A percentile compares a stretch with the other conserved stretches of the same genome.
Evolutionary conservation across 1,284 basidiomycete genomes (phyloP).

Genomic region (Pseudozyma sp.): DNA sequence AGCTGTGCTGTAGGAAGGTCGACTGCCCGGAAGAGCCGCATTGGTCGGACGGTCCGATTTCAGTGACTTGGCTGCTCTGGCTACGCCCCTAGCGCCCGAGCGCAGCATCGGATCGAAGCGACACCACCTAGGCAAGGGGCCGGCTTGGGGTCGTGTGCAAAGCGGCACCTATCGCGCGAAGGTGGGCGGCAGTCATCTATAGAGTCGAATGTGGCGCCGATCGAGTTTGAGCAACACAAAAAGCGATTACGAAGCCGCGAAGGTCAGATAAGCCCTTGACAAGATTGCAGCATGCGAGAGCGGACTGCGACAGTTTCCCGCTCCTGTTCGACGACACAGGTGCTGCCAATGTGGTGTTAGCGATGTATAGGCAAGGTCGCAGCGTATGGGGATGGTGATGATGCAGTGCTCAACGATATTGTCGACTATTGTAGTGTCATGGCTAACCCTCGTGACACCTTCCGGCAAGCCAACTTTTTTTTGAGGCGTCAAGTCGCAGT

Average conservation of each 20-base stretch:
- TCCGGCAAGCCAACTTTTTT: constrained; percentile 3
- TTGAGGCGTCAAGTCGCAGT: constrained; percentile 3
- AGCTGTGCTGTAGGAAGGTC: neutral
- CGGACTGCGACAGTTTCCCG: no score
- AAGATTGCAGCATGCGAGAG: no score
- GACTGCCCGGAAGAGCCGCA: neutral
- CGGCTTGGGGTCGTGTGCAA: constrained; percentile 8
- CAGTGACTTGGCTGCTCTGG: constrained; percentile 8
- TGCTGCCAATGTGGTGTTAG: no score
- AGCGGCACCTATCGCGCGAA: neutral
- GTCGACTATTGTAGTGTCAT: neutral
- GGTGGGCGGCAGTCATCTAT: constrained; percentile 10
- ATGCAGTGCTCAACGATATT: neutral
- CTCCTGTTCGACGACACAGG: no score
- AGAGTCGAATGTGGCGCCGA: neutral
- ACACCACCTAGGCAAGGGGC: constrained; percentile 13
- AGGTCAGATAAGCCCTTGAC: no score
- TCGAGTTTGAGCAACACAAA: no score
- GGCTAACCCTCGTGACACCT: constrained; percentile 8
- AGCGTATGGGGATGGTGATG: neutral
- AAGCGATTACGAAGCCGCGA: no score
- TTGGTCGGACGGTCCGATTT: constrained; percentile 1
- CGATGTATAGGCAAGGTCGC: no score
- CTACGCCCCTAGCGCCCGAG: constrained; percentile 31
- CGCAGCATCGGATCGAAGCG: constrained; percentile 35